A percentile compares a stretch with the other conserved stretches of the same genome.
Conservation (phyloP, 139 green algal species). For the Tetradesmus obliquus region DNA sequence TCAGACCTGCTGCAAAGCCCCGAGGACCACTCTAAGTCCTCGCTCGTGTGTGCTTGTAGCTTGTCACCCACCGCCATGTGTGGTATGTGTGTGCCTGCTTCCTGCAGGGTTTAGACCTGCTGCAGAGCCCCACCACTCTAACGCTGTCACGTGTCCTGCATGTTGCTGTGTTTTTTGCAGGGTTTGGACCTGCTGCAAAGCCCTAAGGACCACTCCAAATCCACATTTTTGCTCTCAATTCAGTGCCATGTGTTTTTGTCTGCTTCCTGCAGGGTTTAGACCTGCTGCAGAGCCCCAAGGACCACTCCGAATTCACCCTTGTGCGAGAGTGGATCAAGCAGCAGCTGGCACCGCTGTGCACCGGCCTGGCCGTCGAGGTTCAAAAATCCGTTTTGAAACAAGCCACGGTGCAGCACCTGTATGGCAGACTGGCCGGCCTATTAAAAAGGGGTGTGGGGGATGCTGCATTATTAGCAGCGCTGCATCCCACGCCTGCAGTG, state of each 20-base stretch:
- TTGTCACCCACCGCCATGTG: background rate
- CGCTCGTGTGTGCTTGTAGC: slow-evolving; percentile 86
- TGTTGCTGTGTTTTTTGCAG: too few relatives aligned
- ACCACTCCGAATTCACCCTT: slow-evolving; percentile 94
- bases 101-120: slow-evolving; percentile 25
- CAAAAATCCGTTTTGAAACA: slow-evolving; percentile 94
- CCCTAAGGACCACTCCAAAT: slow-evolving; percentile 96
- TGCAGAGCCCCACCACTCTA: slow-evolving; percentile 71
- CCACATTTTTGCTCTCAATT: slow-evolving; percentile 73
- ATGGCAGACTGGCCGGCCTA: slow-evolving; percentile 82
- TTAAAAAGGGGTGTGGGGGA: slow-evolving; percentile 77
- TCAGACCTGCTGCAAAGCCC: slow-evolving; percentile 49
- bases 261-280: slow-evolving; percentile 23
- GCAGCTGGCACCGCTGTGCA: slow-evolving; percentile 53
- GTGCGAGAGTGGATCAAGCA: slow-evolving; percentile 87
- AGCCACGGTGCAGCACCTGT: slow-evolving; percentile 95
- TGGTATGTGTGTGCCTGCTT: too few relatives aligned
- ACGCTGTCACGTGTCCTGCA: too few relatives aligned
- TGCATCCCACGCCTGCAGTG: slow-evolving; percentile 95
- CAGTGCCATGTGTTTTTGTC: background rate
- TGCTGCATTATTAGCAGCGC: slow-evolving; percentile 78
- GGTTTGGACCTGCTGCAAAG: slow-evolving; percentile 35
- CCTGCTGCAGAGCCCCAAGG: slow-evolving; percentile 77
- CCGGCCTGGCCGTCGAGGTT: slow-evolving; percentile 73
- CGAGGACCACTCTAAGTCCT: slow-evolving; percentile 98